Evolutionary conservation across 2,329 filamentous ascomycete species (phyloP).

Genomic region (Colletotrichum agaves): DNA sequence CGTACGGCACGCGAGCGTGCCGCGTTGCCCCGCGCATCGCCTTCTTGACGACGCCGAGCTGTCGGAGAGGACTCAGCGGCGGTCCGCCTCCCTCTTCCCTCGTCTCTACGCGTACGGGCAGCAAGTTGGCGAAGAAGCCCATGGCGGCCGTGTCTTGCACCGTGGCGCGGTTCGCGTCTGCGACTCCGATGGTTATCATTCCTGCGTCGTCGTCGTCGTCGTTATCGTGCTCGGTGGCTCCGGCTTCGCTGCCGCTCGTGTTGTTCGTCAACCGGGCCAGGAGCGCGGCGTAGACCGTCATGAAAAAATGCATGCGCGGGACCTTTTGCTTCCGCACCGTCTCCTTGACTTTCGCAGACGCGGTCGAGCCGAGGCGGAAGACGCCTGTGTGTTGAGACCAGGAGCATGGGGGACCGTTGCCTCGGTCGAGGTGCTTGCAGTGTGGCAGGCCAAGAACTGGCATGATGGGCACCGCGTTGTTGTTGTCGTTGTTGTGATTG

Average conservation of each 20-base stretch:
- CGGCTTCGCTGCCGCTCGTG: neutral
- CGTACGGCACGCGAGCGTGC: neutral
- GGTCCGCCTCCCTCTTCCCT: neutral
- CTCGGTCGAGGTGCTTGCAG: neutral
- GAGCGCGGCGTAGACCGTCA: neutral
- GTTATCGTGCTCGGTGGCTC: neutral
- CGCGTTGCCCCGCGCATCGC: neutral
- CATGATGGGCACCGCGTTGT: neutral
- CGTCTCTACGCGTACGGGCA: conserved; percentile 55
- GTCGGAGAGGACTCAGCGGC: neutral
- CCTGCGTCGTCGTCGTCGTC: neutral
- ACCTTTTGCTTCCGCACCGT: neutral
- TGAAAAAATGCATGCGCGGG: conserved; percentile 1
- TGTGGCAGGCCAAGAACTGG: neutral
- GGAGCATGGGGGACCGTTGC: neutral
- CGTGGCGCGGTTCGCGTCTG: conserved; percentile 55
- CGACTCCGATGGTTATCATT: conserved; percentile 55
- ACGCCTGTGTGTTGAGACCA: neutral
- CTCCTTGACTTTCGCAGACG: neutral
- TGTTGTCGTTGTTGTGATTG: too few relatives aligned
- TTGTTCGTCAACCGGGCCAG: neutral
- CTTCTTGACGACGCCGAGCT: conserved; percentile 1
- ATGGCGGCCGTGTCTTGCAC: conserved; percentile 47
- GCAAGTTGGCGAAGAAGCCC: conserved; percentile 60
- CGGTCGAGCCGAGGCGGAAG: neutral